Evolutionary conservation across 257 asterid species (phyloP), one percentile per base, ranked within the genome.

Genomic region (Primulina huaijiensis): DNA sequence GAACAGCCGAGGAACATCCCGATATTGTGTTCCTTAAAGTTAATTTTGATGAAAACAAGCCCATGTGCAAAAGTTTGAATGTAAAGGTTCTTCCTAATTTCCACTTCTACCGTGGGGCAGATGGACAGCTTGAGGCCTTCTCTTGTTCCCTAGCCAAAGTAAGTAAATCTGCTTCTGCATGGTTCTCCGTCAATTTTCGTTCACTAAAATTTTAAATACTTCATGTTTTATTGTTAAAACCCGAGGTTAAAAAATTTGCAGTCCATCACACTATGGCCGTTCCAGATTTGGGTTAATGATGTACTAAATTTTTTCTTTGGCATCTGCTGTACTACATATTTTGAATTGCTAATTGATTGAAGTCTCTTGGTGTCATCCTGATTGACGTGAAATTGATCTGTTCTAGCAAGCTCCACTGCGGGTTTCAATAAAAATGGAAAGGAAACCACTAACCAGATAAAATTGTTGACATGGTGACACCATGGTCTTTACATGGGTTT

Each of bases 21-120:
- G 96, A 89, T 58, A 89, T 92, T 64, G 7, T 86, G 82, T 92
- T 88, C 86, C 81, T 92, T 68, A 89, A 92, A 84, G 96, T 89
- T 58, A 89, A 92, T 79, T 92, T 92, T 52, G 97, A 92, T 68
- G 92, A 85, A 72, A 92, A 92, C 78, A 92, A 92, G 77, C 88
- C 90, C 53, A 86, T 89, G 98, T 89, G 98, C 86, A 88, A 92
- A 84, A 84, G n/a, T 57, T 81, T 92, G 85, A 90, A 90, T 57
- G 96, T 92, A 10, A 92, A 85, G 84, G 96, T 90, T 82, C 98
- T 92, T 68, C 97, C 98, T 3, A 84, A 75, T 83, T 92, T 92
- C 88, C 97, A 90, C 77, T 92, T 90, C 85, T 90, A 90, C 76
- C 92, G 98, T 21, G 98, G 97, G 56, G 96, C 95, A 52, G 97